Conservation (phyloP, 2,329 filamentous ascomycete species). For the Diplocarpon mali region DNA sequence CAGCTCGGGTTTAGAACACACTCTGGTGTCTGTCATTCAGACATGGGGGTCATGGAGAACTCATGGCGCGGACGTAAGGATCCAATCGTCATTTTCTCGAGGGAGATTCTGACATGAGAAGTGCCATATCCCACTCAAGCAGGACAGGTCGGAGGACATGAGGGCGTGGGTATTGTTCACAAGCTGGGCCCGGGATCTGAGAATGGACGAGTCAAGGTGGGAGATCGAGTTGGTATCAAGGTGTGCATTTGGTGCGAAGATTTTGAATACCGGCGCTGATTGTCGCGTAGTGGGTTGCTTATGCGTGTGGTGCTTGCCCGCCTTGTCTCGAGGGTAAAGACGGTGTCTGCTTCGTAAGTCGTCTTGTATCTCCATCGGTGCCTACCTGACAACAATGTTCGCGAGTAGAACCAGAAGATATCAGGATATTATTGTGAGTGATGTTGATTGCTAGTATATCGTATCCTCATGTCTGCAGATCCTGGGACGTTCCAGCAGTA, state of each 20-base stretch:
- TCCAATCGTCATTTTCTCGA: slow-evolving; percentile 1
- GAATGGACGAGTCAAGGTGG: slow-evolving; percentile 45
- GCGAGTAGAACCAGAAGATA: slow-evolving; percentile 37
- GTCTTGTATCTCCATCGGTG: background rate
- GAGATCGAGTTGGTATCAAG: slow-evolving; percentile 60
- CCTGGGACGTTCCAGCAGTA: slow-evolving; percentile 61
- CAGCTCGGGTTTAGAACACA: slow-evolving; percentile 37
- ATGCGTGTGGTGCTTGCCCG: slow-evolving; percentile 43
- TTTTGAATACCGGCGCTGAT: slow-evolving; percentile 9
- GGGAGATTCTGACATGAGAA: background rate
- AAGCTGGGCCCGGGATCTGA: slow-evolving; percentile 53
- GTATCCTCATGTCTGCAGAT: slow-evolving; percentile 10
- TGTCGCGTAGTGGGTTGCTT: slow-evolving; percentile 38
- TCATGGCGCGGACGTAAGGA: slow-evolving; percentile 23
- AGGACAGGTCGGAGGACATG: slow-evolving; percentile 58
- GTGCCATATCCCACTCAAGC: slow-evolving; percentile 47
- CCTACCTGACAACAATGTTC: slow-evolving; percentile 4
- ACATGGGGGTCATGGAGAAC: slow-evolving; percentile 45
- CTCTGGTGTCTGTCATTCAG: slow-evolving; percentile 54
- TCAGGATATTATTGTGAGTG: slow-evolving; percentile 50
- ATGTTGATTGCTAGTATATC: background rate
- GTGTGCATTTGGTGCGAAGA: slow-evolving; percentile 25
- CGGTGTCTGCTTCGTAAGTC: slow-evolving; percentile 52
- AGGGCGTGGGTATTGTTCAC: slow-evolving; percentile 55
- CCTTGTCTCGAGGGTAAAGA: slow-evolving; percentile 45